Evolutionary conservation across 805 yeast genomes (phyloP).

Genomic region (Huiozyma sinensis): DNA sequence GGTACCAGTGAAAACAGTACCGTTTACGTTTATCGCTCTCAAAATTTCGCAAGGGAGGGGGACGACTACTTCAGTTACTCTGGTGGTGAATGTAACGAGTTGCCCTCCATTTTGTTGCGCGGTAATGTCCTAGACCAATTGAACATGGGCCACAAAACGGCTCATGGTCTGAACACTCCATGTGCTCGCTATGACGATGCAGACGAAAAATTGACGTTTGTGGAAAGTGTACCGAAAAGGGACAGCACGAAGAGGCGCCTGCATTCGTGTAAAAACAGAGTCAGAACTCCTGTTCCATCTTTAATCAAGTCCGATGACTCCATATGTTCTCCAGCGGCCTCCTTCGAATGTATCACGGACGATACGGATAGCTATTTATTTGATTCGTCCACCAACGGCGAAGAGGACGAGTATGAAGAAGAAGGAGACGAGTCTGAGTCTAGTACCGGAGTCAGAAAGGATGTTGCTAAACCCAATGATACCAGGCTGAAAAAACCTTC

Average conservation of each 20-base stretch:
- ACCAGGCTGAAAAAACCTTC: conserved; percentile 4
- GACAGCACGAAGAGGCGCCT: background rate
- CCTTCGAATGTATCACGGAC: conserved; percentile 1
- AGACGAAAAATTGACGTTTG: too few species aligned
- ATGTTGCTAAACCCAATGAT: conserved; percentile 4
- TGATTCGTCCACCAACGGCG: background rate
- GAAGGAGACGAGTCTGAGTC: background rate
- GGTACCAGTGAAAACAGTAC: background rate
- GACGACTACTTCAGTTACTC: conserved; percentile 13
- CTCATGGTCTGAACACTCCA: too few species aligned
- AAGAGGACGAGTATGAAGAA: background rate
- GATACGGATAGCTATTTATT: background rate
- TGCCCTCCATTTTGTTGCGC: too few species aligned
- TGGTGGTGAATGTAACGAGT: background rate
- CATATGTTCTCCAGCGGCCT: conserved; percentile 1
- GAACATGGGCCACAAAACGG: too few species aligned
- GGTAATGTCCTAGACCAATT: background rate
- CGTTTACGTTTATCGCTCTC: conserved; percentile 6
- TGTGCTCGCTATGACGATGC: too few species aligned
- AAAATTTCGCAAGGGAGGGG: conserved; percentile 10
- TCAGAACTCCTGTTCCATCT: conserved; percentile 6
- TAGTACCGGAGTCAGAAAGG: background rate
- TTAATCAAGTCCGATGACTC: background rate
- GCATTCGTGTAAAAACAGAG: conserved; percentile 2
- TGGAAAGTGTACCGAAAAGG: background rate